Percentiles rank a stretch among this genome's conserved stretches.
phyloP scores from a whole-genome alignment of 225 moss, liverwort and hornwort species.

The Ulota crispa region DNA sequence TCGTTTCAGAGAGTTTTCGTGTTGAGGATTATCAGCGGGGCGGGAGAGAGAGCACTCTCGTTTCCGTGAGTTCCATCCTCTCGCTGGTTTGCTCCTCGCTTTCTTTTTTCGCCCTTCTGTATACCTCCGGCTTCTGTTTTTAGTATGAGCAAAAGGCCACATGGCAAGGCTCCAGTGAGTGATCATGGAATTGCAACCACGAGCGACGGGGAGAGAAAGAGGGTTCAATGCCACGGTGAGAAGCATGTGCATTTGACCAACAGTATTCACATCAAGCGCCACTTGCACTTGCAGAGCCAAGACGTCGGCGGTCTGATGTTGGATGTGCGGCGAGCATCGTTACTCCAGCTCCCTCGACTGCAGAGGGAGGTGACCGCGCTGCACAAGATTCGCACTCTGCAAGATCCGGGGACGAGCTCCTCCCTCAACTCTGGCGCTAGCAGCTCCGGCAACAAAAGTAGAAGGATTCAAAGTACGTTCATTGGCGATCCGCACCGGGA shows the following conservation, averaged over 20 bases:
- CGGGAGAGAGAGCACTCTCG: slow-evolving; percentile 18
- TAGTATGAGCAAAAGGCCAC: slow-evolving; percentile 38
- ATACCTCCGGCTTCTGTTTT: neutral
- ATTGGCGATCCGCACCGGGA: slow-evolving; percentile 43
- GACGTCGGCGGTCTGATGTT: slow-evolving; percentile 40
- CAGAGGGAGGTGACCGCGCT: slow-evolving; percentile 43
- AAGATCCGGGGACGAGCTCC: slow-evolving; percentile 47
- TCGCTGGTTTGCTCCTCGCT: neutral
- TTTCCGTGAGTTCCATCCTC: slow-evolving; percentile 25
- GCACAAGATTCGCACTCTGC: slow-evolving; percentile 39
- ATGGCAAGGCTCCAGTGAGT: slow-evolving; percentile 37
- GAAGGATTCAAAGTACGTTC: slow-evolving; percentile 17
- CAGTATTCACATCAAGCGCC: slow-evolving; percentile 45
- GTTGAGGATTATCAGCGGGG: slow-evolving; percentile 21
- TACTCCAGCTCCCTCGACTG: slow-evolving; percentile 51
- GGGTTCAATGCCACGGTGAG: slow-evolving; percentile 24
- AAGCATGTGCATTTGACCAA: slow-evolving; percentile 55
- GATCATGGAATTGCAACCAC: slow-evolving; percentile 26
- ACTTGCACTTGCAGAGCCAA: slow-evolving; percentile 49
- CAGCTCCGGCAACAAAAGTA: slow-evolving; percentile 12
- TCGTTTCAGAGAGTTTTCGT: slow-evolving; percentile 25
- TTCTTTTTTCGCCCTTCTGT: neutral
- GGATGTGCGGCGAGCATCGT: slow-evolving; percentile 43
- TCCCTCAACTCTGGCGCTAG: slow-evolving; percentile 29
- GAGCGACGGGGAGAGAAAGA: slow-evolving; percentile 5